phyloP scores from a whole-genome alignment of 805 yeast species.

The Cyberlindnera bimundalis region DNA sequence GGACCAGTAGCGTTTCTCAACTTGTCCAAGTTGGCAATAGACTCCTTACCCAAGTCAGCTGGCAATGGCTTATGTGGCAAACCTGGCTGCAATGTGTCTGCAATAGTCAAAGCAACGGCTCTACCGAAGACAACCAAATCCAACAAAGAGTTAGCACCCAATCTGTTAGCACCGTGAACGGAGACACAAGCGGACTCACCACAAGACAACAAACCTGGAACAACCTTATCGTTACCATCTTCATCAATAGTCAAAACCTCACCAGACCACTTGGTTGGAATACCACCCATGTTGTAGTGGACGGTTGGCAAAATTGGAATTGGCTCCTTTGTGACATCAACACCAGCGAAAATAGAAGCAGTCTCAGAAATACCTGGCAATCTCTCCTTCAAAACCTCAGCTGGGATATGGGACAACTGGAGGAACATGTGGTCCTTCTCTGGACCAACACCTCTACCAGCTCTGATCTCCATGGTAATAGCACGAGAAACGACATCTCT shows the following conservation, averaged over 20 bases:
- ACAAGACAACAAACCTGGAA: constrained; percentile 93
- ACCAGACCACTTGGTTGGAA: constrained; percentile 97
- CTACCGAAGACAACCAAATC: constrained; percentile 98
- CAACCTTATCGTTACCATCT: constrained; percentile 83
- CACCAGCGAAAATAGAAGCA: constrained; percentile 98
- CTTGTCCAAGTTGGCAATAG: constrained; percentile 86
- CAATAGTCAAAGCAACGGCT: constrained; percentile 92
- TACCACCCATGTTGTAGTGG: constrained; percentile 99
- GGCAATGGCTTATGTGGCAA: constrained; percentile 80
- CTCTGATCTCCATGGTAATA: constrained; percentile 97
- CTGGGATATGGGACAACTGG: constrained; percentile 92
- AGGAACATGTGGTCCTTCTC: constrained; percentile 91
- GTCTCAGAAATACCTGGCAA: constrained; percentile 99
- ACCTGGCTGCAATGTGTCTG: constrained; percentile 83
- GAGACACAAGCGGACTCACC: constrained; percentile 99
- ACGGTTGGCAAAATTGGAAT: constrained; percentile 98
- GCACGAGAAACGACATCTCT: constrained; percentile 99
- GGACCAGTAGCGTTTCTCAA: constrained; percentile 84
- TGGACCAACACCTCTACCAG: constrained; percentile 99
- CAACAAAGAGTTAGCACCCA: constrained; percentile 96
- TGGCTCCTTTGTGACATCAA: constrained; percentile 98
- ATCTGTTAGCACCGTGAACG: constrained; percentile 98
- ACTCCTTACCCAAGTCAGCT: constrained; percentile 82
- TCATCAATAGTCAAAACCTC: constrained; percentile 83
- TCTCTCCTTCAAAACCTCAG: constrained; percentile 88